Evolutionary conservation across 2,329 filamentous ascomycete species (phyloP), one percentile per base, ranked within the genome.

Genomic region (Scedosporium aurantiacum): DNA sequence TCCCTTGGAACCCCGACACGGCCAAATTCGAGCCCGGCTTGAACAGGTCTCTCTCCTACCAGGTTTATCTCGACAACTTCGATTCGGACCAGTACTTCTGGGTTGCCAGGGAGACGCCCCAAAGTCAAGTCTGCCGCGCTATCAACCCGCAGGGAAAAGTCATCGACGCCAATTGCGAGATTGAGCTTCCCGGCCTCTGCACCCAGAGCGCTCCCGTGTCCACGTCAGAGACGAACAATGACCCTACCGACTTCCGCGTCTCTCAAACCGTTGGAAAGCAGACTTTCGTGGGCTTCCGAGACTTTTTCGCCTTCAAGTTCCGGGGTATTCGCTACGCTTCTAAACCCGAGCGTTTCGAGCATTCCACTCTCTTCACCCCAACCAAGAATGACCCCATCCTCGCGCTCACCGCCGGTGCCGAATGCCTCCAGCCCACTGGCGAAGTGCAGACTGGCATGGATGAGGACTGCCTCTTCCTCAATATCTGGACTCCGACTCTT

Each of bases 391-490:
- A 47, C 10, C 54, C 63, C 10, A 64, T 70, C 4, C 60, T 66
- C 8, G 69, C 69, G 4, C 65, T 69, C 12, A 64, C 63, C 1
- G 68, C 71, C 4, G 68, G 68, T 5, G 67, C 67, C 8, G 69
- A 71, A 61, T 73, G 70, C 58, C 64, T 68, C 12, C 71, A 73
- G 63, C 68, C 66, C 2, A 64, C 70, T 12, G 68, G 68, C 7
- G 69, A 72, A 61, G 70, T 70, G 7, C 64, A 62, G 55, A 21
- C 25, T 3, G 60, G 55, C 5, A 61, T 61, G 60, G 25, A 41
- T 37, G 75, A 78, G 63, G 75, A 77, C 43, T 78, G 76, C 63
- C 70, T 75, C 5, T 78, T 75, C 57, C 68, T 82, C 43, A 79
- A 79, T 61, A 72, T 80, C 21, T 77, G 72, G 69, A 77, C 76